These are phyloP conservation scores for Arthrocladium fulminans DNA, from an alignment of 2,329 filamentous ascomycete genomes.

Conservation along the genomic window DNA sequence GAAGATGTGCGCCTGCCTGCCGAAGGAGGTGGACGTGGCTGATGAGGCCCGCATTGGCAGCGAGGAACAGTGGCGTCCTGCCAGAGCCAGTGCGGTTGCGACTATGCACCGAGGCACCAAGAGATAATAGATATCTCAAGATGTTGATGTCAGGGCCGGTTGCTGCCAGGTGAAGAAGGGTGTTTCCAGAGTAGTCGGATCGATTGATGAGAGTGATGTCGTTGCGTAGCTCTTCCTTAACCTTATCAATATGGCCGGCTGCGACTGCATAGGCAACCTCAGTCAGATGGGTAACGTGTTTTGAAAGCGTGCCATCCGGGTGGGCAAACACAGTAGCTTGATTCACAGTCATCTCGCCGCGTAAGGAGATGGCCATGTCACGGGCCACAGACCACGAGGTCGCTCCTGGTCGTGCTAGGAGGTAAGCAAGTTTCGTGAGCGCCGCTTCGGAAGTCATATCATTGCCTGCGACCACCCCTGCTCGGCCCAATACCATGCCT, in stretches of 20 bases:
- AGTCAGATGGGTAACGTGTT: conserved; percentile 58
- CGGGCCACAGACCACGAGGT: conserved; percentile 56
- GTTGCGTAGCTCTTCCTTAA: conserved; percentile 60
- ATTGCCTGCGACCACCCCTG: conserved; percentile 73
- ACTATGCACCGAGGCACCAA: conserved; percentile 44
- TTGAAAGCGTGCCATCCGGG: conserved; percentile 47
- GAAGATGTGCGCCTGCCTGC: conserved; percentile 51
- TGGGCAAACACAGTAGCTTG: conserved; percentile 67
- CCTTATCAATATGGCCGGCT: conserved; percentile 57
- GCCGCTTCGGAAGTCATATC: conserved; percentile 70
- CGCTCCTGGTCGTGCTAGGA: conserved; percentile 61
- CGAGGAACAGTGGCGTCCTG: conserved; percentile 51
- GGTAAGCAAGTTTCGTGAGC: conserved; percentile 80
- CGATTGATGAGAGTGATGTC: conserved; percentile 61
- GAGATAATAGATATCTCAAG: conserved; percentile 45
- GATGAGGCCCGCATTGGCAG: conserved; percentile 47
- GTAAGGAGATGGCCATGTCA: conserved; percentile 64
- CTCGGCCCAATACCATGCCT: conserved; percentile 66
- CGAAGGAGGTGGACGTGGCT: conserved; percentile 48
- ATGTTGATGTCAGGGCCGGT: conserved; percentile 48
- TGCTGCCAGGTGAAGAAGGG: conserved; percentile 51
- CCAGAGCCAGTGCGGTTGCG: conserved; percentile 45
- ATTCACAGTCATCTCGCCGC: conserved; percentile 77
- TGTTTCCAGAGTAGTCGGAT: conserved; percentile 75
- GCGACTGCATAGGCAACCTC: conserved; percentile 72